These are phyloP conservation scores for Trapa bicornis DNA, from an alignment of 345 rosid species.

Conservation along the genomic window DNA sequence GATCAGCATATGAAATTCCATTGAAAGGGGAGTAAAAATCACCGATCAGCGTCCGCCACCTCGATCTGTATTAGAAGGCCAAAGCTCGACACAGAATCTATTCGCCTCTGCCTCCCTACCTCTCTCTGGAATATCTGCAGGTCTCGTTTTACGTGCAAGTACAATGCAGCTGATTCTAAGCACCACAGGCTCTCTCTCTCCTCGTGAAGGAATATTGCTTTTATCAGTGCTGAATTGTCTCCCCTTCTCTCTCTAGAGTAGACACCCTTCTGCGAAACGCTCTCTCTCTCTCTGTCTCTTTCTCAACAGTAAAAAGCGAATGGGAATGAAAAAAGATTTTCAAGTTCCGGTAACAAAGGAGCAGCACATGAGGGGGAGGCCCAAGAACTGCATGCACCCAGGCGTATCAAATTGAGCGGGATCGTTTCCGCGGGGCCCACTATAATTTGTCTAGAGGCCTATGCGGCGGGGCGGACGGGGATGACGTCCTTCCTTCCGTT, in stretches of 20 bases:
- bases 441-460: too few species aligned
- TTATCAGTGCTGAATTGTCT: conserved; percentile 3
- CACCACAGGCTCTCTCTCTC: background rate
- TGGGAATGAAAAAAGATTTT: background rate
- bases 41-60: background rate
- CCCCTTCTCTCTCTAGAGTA: conserved; percentile 11
- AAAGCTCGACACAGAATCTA: background rate
- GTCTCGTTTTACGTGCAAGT: conserved; percentile 1
- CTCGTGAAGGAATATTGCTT: conserved; percentile 12
- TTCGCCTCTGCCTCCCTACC: background rate
- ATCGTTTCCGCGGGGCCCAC: background rate
- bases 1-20: background rate
- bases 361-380: background rate
- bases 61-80: background rate
- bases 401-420: background rate
- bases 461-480: background rate
- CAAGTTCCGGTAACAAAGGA: too few species aligned
- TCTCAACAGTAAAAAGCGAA: background rate
- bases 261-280: background rate
- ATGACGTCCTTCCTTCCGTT: too few species aligned
- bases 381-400: background rate
- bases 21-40: background rate
- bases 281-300: conserved; percentile 15
- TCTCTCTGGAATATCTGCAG: background rate
- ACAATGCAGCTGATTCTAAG: conserved; percentile 9